phyloP scores from a whole-genome alignment of 345 rosid genomes.

The Mercurialis annua region DNA sequence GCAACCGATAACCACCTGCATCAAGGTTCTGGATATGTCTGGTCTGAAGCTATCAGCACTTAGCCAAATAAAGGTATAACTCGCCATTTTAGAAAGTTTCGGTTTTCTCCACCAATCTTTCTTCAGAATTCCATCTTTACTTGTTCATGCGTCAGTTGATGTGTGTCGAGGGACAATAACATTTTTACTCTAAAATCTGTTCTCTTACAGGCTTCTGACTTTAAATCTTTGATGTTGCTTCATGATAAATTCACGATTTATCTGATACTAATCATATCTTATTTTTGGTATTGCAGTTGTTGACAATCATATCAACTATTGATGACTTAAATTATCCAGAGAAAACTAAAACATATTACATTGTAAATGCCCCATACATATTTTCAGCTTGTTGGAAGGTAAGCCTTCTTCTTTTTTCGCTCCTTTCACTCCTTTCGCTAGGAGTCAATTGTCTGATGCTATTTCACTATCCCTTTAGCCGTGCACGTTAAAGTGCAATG shows the following conservation, averaged over 20 bases:
- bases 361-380: slow-evolving; percentile 86
- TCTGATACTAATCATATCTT: neutral
- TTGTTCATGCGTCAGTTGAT: slow-evolving; percentile 1
- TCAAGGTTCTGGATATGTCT: slow-evolving; percentile 91
- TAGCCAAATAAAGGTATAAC: slow-evolving; percentile 73
- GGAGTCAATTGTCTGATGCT: neutral
- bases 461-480: neutral
- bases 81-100: neutral
- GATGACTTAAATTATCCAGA: slow-evolving; percentile 98
- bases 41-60: slow-evolving; percentile 86
- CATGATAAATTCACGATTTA: neutral
- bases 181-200: neutral
- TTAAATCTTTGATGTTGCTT: neutral
- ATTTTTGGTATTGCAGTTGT: slow-evolving; percentile 47
- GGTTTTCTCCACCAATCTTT: neutral
- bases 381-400: slow-evolving; percentile 98
- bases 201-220: neutral
- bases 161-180: neutral
- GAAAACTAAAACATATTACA: slow-evolving; percentile 80
- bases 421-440: slow-evolving; percentile 8
- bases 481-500: neutral
- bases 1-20: slow-evolving; percentile 76
- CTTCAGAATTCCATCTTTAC: neutral
- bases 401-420: too few relatives aligned
- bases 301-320: slow-evolving; percentile 75